These are phyloP conservation scores for Adenanthera pavonina DNA, from an alignment of 306 rosid genomes.

Conservation along the genomic window DNA sequence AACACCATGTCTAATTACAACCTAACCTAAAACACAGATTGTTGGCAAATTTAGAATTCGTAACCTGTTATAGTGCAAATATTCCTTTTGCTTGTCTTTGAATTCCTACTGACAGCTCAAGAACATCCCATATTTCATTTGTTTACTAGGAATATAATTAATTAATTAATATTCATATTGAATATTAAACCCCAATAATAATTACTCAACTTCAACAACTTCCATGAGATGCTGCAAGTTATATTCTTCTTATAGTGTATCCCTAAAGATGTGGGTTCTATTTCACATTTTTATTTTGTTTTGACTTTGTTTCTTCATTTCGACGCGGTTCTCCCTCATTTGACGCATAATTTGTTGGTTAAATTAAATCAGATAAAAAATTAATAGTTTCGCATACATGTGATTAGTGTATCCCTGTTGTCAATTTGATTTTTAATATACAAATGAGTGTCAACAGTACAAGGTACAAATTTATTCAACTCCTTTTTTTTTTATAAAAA, in stretches of 20 bases:
- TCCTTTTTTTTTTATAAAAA: too few relatives aligned
- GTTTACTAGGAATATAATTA: neutral
- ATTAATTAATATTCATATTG: slow-evolving; percentile 4
- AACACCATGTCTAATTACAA: neutral
- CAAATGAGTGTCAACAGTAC: neutral
- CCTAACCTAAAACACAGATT: neutral
- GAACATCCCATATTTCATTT: neutral
- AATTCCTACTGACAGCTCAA: slow-evolving; percentile 16
- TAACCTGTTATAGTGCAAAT: neutral
- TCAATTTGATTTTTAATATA: neutral
- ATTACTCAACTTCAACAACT: neutral
- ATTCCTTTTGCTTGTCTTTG: slow-evolving; percentile 7
- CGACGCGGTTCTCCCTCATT: slow-evolving; percentile 31
- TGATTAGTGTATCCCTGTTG: neutral
- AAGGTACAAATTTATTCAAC: too few relatives aligned
- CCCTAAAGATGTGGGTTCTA: slow-evolving; percentile 28
- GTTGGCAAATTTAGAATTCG: too few relatives aligned
- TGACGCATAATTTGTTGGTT: slow-evolving; percentile 5
- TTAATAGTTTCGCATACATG: neutral
- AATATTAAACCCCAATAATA: neutral
- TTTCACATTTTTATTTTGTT: neutral
- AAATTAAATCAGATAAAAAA: slow-evolving; percentile 5
- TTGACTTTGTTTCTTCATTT: slow-evolving; percentile 31
- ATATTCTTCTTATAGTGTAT: neutral
- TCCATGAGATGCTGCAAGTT: slow-evolving; percentile 1